phyloP scores from a whole-genome alignment of 148 eudicot species.

The Talinum fruticosum region DNA sequence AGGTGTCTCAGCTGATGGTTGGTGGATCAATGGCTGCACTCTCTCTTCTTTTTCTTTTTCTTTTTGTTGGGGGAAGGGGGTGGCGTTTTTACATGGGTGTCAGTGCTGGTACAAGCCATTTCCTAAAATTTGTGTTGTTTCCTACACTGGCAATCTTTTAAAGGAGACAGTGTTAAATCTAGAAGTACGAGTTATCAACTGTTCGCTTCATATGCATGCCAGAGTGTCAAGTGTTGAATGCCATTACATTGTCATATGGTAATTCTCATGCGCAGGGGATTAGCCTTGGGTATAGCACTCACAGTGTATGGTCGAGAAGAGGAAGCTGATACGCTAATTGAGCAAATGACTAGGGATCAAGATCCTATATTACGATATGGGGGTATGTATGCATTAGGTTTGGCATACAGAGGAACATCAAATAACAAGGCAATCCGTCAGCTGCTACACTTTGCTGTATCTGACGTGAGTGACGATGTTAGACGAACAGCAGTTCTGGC shows the following conservation, averaged over 20 bases:
- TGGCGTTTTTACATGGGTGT: background rate
- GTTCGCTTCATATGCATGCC: background rate
- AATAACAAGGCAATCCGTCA: slow-evolving; percentile 98
- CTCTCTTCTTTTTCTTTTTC: background rate
- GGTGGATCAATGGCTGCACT: background rate
- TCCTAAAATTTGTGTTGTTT: background rate
- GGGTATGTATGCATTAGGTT: slow-evolving; percentile 96
- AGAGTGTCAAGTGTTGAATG: background rate
- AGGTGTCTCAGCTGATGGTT: background rate
- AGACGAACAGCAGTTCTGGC: slow-evolving; percentile 95
- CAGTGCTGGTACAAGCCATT: background rate
- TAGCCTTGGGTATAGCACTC: slow-evolving; percentile 93
- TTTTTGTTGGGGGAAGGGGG: background rate
- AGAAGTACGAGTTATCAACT: background rate
- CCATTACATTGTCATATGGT: slow-evolving; percentile 6
- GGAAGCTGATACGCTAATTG: slow-evolving; percentile 92
- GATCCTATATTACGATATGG: slow-evolving; percentile 95
- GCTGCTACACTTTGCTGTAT: slow-evolving; percentile 96
- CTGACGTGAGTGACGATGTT: slow-evolving; percentile 97
- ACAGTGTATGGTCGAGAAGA: slow-evolving; percentile 98
- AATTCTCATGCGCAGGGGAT: slow-evolving; percentile 51
- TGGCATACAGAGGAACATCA: slow-evolving; percentile 94
- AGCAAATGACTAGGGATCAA: slow-evolving; percentile 98
- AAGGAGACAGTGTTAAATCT: too few species aligned
- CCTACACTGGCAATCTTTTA: too few species aligned